phyloP scores from a whole-genome alignment of 192 early-diverging fungal genomes.

The Coemansia sp. region DNA sequence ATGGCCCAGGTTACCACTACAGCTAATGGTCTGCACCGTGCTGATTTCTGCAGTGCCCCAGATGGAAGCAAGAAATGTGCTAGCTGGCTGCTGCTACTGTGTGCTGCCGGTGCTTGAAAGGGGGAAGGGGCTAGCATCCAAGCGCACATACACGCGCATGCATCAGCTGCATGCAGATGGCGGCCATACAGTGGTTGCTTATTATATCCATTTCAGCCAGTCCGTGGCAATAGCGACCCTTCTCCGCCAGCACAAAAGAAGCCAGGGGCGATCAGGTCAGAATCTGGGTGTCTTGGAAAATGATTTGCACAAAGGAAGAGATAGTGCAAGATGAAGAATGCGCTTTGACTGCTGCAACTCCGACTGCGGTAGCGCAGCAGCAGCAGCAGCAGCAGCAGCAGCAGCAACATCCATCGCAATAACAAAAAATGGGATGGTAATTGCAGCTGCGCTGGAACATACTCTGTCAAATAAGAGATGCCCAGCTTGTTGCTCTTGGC shows the following conservation, averaged over 20 bases:
- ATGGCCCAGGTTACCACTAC: slow-evolving; percentile 1
- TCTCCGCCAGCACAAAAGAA: background rate
- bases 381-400: background rate
- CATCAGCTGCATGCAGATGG: slow-evolving; percentile 21
- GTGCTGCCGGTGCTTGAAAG: background rate
- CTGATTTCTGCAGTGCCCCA: slow-evolving; percentile 3
- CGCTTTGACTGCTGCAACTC: no score
- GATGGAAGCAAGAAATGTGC: slow-evolving; percentile 15
- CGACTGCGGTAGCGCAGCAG: background rate
- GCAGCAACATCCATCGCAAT: background rate
- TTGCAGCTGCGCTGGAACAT: background rate
- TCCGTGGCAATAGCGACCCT: background rate
- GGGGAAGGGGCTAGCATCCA: no score
- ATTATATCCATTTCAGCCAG: slow-evolving; percentile 25
- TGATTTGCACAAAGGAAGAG: background rate
- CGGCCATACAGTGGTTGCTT: slow-evolving; percentile 15
- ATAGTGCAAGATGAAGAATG: slow-evolving; percentile 2
- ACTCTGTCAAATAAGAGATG: no score
- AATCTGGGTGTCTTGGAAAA: slow-evolving; percentile 1
- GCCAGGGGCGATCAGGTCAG: background rate
- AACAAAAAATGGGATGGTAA: background rate
- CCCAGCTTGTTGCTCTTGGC: no score
- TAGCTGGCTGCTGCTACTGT: background rate
- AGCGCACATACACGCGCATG: slow-evolving; percentile 17
- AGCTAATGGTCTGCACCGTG: background rate